These are phyloP conservation scores for Bruguiera parviflora DNA, from an alignment of 345 rosid genomes.

Conservation along the genomic window DNA sequence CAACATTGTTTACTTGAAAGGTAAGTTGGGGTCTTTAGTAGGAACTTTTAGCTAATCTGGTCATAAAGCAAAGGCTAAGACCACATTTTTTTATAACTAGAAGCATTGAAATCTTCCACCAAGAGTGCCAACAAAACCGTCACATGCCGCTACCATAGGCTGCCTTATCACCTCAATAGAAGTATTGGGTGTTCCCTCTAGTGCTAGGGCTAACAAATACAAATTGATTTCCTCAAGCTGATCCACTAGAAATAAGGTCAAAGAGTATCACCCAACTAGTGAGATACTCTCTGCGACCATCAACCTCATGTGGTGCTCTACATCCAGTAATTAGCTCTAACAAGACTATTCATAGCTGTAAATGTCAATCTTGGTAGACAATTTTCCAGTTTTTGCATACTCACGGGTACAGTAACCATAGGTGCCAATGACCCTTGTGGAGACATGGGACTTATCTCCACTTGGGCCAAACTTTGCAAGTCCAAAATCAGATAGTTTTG, in stretches of 20 bases:
- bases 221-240: slow-evolving; percentile 13
- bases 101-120: no score
- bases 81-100: no score
- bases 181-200: no score
- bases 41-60: no score
- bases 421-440: slow-evolving; percentile 23
- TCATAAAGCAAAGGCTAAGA: no score
- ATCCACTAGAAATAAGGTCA: slow-evolving; percentile 7
- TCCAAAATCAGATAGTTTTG: slow-evolving; percentile 24
- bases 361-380: slow-evolving; percentile 19
- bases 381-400: slow-evolving; percentile 18
- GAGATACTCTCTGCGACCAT: slow-evolving; percentile 5
- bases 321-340: slow-evolving; percentile 24
- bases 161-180: no score
- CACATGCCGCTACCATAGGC: no score
- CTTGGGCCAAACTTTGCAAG: slow-evolving; percentile 21
- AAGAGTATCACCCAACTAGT: slow-evolving; percentile 13
- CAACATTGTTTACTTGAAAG: neutral
- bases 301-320: slow-evolving; percentile 13
- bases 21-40: no score
- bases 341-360: slow-evolving; percentile 18
- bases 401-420: slow-evolving; percentile 24
- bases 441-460: slow-evolving; percentile 18
- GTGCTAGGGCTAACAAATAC: neutral
- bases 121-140: no score